Base-by-base conservation (phyloP, 371 early-diverging fungal species). In the Agmasoma carcini region DNA sequence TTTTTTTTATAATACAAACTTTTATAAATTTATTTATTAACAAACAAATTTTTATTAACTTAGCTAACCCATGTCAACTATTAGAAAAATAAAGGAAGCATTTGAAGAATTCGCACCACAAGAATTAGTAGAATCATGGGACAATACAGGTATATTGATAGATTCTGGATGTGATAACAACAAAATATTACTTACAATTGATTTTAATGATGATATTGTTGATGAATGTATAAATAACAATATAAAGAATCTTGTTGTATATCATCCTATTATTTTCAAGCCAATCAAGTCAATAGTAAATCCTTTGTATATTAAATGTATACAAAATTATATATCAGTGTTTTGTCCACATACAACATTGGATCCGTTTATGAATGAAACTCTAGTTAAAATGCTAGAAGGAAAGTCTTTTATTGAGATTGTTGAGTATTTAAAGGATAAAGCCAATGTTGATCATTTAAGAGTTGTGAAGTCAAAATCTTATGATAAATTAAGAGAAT, bases 311-410 rank as follows among this genome's bases (percentile, higher is more conserved):
- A 74, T 87, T 45, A 40, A 78, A 47, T 85, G 86, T 40, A 83
- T 84, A 34, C 82, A 83, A 27, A 77, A 78, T 27, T 86, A 87
- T 29, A 80, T 94, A 17, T 85, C 89, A 19, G 81, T 97, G 31
- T 90, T 84, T 75, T 85, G 85, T 17, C 95, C 96, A 44, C 97
- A 97, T 69, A 90, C 94, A 17, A 82, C 93, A 12, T 79, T 88
- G 50, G 95, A 97, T 72, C 80, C 78, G 26, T 46, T 40, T 37
- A 65, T 61, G 55, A 69, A 65, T 56, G 55, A 53, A 33, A 55
- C 47, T 56, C 5, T 70, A 19, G 55, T 58, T 58, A 38, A 62
- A 38, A 25, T 46, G 20, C 26, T 68, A 36, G 56, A 36, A 58
- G 23, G 25, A 33, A 40, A 36, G 0, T n/a, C 40, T 51, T 48